Evolutionary conservation across 345 rosid species (phyloP).

Genomic region (Eucalyptus curtisii): DNA sequence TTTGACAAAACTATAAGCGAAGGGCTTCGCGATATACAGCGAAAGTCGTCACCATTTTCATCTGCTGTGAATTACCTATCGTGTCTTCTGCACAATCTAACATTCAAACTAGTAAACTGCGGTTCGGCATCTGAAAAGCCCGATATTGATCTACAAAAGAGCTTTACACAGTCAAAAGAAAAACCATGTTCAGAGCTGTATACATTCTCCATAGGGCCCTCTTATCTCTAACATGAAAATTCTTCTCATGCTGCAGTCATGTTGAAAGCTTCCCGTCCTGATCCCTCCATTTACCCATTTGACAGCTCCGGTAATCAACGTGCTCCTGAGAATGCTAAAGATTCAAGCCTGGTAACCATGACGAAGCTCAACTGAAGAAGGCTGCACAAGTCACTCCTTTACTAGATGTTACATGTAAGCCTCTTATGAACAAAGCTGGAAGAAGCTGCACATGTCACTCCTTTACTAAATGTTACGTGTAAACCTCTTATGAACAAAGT

Average conservation of each 20-base stretch:
- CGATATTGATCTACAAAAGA: not conserved
- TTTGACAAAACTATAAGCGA: not conserved
- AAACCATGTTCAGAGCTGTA: not conserved
- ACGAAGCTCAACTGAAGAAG: not conserved
- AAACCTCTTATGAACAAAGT: not conserved
- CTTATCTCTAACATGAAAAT: not conserved
- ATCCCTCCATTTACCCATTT: not conserved
- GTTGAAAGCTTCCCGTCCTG: not conserved
- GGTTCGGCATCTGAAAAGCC: not conserved
- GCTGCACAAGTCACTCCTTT: not conserved
- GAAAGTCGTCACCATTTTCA: not conserved
- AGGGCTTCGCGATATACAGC: not conserved
- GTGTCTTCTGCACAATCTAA: not conserved
- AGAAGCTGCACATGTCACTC: not conserved
- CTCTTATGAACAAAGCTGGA: not conserved
- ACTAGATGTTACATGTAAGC: not conserved
- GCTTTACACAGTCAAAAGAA: not conserved
- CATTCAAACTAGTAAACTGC: not conserved
- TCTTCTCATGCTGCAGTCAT: not conserved
- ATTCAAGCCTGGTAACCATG: not conserved
- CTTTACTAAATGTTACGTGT: not conserved
- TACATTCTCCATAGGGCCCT: no score
- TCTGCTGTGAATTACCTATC: not conserved
- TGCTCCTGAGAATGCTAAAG: not conserved
- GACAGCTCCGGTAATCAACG: not conserved